Base-by-base conservation (phyloP, 805 yeast genomes). In the Debaryomyces hansenii region DNA sequence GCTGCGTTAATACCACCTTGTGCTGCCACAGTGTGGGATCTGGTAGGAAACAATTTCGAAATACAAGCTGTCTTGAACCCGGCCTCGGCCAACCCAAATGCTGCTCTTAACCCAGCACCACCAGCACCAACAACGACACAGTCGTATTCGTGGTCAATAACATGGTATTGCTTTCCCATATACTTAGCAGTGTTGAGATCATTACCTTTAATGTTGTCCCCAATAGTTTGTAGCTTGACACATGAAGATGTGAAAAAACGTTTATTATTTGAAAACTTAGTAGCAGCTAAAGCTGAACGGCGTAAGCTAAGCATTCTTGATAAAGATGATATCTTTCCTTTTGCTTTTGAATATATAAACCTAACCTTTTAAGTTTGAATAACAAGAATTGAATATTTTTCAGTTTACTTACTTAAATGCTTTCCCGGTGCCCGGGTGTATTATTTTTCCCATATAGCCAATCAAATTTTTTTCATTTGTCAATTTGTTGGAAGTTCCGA, bases 1-100 rank as follows among this genome's bases (percentile, higher is more conserved):
- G 99, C 99, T 56, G 98, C 99, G 64, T 92, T 92, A 72, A 92
- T 94, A 76, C 99, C 99, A 74, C 99, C 99, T 74, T 92, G 99
- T 42, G 98, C 98, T 47, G 98, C 98, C 41, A 92, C 99, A 18
- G 99, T 92, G 68, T 92, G 99, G 14, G 97, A 91, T 75, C 99
- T 87, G 29, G 99, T 92, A 46, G 98, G 98, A 80, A 92, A 92
- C 61, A 92, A 82, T 73, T 92, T 92, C 56, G 97, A 85, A 59
- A 92, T 83, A 82, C 98, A 94, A 27, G 98, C 98, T 38, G 97
- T 91, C 71, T 92, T 92, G 78, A 79, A 92, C 36, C 98, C 99
- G 45, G 96, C 96, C 66, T 90, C 91, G 48, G 97, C 96, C 47
- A 92, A 79, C 55, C 99, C 99, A 60, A 94, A 94, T 31, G 99